phyloP scores from a whole-genome alignment of 2,329 filamentous ascomycete genomes.

The Arthrobotrys sinensis region DNA sequence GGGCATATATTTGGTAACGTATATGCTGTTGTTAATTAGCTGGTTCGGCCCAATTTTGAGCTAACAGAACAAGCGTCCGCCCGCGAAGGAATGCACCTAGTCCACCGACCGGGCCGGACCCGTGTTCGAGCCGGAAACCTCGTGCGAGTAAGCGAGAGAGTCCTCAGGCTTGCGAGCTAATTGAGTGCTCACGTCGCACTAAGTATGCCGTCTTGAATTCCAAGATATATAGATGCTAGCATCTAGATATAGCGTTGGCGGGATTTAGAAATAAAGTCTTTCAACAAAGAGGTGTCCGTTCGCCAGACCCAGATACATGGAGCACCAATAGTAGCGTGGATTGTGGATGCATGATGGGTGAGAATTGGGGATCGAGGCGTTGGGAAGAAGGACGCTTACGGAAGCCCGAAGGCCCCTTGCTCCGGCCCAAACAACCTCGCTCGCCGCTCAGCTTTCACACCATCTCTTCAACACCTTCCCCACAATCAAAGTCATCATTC shows the following conservation, averaged over 20 bases:
- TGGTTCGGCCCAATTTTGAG: conserved; percentile 4
- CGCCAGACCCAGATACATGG: no score
- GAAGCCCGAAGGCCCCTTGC: conserved; percentile 20
- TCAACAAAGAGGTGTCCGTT: not conserved
- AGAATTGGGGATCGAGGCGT: not conserved
- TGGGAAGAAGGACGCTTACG: not conserved
- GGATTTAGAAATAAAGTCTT: not conserved
- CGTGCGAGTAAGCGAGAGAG: conserved; percentile 17
- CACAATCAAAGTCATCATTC: conserved; percentile 20
- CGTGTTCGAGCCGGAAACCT: conserved; percentile 47
- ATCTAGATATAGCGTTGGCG: not conserved
- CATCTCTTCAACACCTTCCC: conserved; percentile 21
- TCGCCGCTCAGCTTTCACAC: conserved; percentile 18
- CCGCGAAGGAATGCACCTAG: conserved; percentile 23
- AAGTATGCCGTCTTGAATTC: conserved; percentile 7
- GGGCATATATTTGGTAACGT: conserved; percentile 51
- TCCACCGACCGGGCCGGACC: conserved; percentile 40
- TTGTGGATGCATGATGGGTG: conserved; percentile 1
- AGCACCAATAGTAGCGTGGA: not conserved
- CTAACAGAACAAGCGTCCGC: conserved; percentile 4
- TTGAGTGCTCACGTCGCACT: conserved; percentile 12
- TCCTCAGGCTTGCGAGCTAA: not conserved
- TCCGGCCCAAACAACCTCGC: conserved; percentile 20
- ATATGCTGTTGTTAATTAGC: not conserved
- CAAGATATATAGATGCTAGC: conserved; percentile 3